Evolutionary conservation across 208 protist genomes (phyloP), one percentile per base, ranked within the genome.

Genomic region (Endotrypanum monterogeii): DNA sequence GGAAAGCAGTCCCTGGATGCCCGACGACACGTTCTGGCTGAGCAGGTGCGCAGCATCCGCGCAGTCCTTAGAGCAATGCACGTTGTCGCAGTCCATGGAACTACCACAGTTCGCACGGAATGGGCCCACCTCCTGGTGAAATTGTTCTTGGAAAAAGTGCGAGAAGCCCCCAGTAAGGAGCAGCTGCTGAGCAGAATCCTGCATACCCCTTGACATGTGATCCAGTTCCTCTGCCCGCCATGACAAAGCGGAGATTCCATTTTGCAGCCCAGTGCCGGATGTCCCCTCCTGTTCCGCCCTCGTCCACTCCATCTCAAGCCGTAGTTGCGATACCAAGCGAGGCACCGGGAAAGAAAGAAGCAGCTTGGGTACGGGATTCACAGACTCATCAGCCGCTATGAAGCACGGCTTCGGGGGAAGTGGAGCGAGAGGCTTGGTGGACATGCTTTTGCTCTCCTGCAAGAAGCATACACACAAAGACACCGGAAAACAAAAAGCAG

Each of bases 311-410:
- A 71, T 78, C 71, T 81, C 74, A 32, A 82, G 76, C 48, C 62
- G 60, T 54, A 74, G 71, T 28, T 76, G 76, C n/a, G 76, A 76
- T 14, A 81, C 28, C 35, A 85, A 28, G 37, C 72, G 56, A 37
- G 84, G 86, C 18, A 80, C 72, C 0, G 86, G 86, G 48, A 88
- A 90, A 30, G 86, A 82, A n/a, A 85, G 71, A 20, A 90, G 74
- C 35, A 90, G 78, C 65, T 86, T 83, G 12, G 80, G 77, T 32
- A 85, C 70, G 7, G 81, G 79, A 62, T 86, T 88, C 16, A 90
- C 28, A 11, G 73, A 74, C 48, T 80, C 69, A 11, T 76, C 61
- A 4, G 78, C 71, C 28, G 82, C 75, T 7, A 89, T 58, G 12
- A 72, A 62, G 41, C 68, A 54, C 14, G 82, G 79, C 18, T 71